Conservation (phyloP, 495 filamentous ascomycete species). For the Neurospora sp. region DNA sequence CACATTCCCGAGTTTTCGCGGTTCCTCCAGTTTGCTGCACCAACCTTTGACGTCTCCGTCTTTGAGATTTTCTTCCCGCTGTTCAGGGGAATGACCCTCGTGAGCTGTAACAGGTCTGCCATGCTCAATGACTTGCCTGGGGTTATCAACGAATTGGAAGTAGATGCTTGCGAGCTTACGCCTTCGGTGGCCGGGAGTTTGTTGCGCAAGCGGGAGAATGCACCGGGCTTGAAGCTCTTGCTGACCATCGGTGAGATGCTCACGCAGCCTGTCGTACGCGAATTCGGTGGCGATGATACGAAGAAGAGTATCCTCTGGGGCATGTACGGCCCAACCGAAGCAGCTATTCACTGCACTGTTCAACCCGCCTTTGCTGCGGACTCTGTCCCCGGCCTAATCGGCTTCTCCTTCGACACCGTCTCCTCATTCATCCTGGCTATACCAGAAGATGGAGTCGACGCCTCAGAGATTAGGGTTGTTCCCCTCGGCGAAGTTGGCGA, state of each 20-base stretch:
- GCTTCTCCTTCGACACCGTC: conserved; percentile 62
- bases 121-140: conserved; percentile 62
- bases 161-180: conserved; percentile 74
- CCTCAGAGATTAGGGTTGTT: conserved; percentile 36
- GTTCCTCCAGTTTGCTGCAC: conserved; percentile 79
- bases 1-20: conserved; percentile 61
- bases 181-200: conserved; percentile 68
- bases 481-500: conserved; percentile 65
- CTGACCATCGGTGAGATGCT: conserved; percentile 87
- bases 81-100: conserved; percentile 57
- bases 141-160: conserved; percentile 49
- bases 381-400: conserved; percentile 56
- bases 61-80: conserved; percentile 85
- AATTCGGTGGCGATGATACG: conserved; percentile 49
- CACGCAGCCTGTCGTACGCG: conserved; percentile 55
- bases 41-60: conserved; percentile 80
- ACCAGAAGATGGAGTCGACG: conserved; percentile 3
- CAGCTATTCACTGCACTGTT: conserved; percentile 58
- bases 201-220: conserved; percentile 47
- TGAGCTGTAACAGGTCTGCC: conserved; percentile 50
- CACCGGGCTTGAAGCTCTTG: conserved; percentile 52
- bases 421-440: conserved; percentile 57
- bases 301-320: conserved; percentile 52
- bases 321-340: conserved; percentile 86
- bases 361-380: conserved; percentile 23